phyloP scores from a whole-genome alignment of 164 flowering plant species.

The Tetrastigma voinierianum region DNA sequence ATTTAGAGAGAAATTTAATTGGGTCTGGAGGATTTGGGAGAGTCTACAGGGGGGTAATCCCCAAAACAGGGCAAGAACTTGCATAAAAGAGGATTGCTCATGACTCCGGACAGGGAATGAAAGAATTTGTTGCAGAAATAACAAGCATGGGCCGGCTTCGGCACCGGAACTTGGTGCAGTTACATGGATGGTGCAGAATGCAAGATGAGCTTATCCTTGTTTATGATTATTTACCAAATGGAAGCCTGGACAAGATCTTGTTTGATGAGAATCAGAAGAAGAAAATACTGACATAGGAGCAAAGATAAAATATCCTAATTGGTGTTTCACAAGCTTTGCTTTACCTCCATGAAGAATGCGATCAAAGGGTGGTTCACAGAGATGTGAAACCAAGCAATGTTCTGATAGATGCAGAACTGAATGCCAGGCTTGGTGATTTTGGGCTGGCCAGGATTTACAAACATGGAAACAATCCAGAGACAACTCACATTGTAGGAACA shows the following conservation, averaged over 20 bases:
- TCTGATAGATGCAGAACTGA: conserved; percentile 9
- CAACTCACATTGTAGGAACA: conserved; percentile 22
- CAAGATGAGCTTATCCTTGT: conserved; percentile 30
- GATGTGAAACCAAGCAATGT: conserved; percentile 24
- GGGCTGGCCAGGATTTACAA: conserved; percentile 17
- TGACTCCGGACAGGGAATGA: conserved; percentile 37
- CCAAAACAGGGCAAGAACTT: conserved; percentile 13
- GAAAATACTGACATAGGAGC: conserved; percentile 15
- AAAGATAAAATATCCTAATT: conserved; percentile 10
- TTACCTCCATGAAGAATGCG: conserved; percentile 20
- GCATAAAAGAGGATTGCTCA: conserved; percentile 38
- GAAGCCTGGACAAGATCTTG: conserved; percentile 31
- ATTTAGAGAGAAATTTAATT: conserved; percentile 27
- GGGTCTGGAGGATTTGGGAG: conserved; percentile 40
- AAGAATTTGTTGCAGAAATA: conserved; percentile 36
- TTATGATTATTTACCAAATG: conserved; percentile 36
- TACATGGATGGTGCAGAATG: conserved; percentile 33
- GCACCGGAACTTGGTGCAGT: conserved; percentile 33
- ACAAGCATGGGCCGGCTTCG: conserved; percentile 29
- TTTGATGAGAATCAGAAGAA: conserved; percentile 6
- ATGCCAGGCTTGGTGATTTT: conserved; percentile 19
- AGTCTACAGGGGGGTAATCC: conserved; percentile 32
- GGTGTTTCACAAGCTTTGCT: conserved; percentile 17
- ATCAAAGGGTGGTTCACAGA: conserved; percentile 12
- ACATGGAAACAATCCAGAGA: conserved; percentile 6